Evolutionary conservation across 169 alveolate genomes (phyloP).

Genomic region (Ichthyophthirius multifiliis): DNA sequence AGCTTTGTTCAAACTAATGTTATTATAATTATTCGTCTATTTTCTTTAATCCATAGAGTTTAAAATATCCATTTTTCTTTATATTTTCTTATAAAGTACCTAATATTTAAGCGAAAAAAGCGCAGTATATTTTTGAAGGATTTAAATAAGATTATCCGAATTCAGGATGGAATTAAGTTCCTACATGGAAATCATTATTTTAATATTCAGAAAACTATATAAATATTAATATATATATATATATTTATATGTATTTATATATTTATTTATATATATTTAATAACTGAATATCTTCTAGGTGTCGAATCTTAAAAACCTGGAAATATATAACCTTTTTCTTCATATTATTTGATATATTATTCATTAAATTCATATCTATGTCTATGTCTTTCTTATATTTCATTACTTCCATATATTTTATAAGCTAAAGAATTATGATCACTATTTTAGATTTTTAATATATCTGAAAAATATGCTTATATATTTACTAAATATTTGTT

Average conservation of each 20-base stretch:
- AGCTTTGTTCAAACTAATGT: too few species aligned
- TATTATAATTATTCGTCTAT: too few species aligned
- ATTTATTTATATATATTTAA: background rate
- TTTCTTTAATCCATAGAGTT: too few species aligned
- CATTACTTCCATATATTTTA: slow-evolving; percentile 72
- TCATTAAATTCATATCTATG: slow-evolving; percentile 94
- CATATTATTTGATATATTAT: slow-evolving; percentile 76
- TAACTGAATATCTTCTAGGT: slow-evolving; percentile 83
- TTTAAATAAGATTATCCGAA: slow-evolving; percentile 87
- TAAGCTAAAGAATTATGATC: slow-evolving; percentile 88
- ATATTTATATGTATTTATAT: background rate
- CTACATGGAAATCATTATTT: slow-evolving; percentile 91
- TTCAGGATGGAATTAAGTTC: slow-evolving; percentile 96
- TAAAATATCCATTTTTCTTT: too few species aligned
- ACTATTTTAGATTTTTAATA: background rate
- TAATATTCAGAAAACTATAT: slow-evolving; percentile 65
- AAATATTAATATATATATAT: background rate
- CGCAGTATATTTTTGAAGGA: too few species aligned
- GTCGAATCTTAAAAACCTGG: slow-evolving; percentile 90
- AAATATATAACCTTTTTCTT: slow-evolving; percentile 88
- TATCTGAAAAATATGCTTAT: background rate
- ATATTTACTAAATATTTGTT: slow-evolving; percentile 63
- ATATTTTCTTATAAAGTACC: too few species aligned
- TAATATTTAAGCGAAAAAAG: too few species aligned
- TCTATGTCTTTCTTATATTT: slow-evolving; percentile 92